Conservation (phyloP, 495 filamentous ascomycete species). For the Aspergillus wentii region DNA sequence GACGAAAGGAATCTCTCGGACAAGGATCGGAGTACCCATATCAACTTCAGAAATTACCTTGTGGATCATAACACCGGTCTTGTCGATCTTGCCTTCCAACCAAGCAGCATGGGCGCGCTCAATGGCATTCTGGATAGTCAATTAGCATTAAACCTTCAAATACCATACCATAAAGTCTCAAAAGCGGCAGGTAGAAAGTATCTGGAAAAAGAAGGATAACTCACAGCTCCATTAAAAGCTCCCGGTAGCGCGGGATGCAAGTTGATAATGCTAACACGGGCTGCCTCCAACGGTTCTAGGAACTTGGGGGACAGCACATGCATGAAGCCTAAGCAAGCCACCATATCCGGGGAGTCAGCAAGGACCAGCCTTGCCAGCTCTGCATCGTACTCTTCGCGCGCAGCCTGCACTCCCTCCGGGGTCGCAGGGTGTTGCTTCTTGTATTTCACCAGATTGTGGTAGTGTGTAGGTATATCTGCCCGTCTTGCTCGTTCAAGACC, state of each 20-base stretch:
- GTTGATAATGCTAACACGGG: slow-evolving; percentile 71
- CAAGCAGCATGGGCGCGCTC: slow-evolving; percentile 73
- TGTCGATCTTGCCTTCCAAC: slow-evolving; percentile 63
- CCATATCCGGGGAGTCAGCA: slow-evolving; percentile 61
- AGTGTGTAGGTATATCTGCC: slow-evolving; percentile 70
- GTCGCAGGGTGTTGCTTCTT: slow-evolving; percentile 46
- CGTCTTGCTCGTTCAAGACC: slow-evolving; percentile 68
- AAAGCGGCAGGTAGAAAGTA: no score
- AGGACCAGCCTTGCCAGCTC: slow-evolving; percentile 72
- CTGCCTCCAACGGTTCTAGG: slow-evolving; percentile 58
- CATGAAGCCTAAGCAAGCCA: slow-evolving; percentile 55
- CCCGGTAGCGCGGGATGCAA: slow-evolving; percentile 77
- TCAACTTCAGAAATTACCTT: slow-evolving; percentile 84
- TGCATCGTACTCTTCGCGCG: slow-evolving; percentile 69
- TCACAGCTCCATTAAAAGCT: slow-evolving; percentile 67
- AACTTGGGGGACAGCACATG: slow-evolving; percentile 58
- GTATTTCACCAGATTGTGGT: slow-evolving; percentile 80
- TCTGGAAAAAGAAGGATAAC: slow-evolving; percentile 12
- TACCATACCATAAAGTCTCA: no score
- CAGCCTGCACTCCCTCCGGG: slow-evolving; percentile 41
- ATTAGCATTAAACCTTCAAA: no score
- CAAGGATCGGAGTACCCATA: slow-evolving; percentile 69
- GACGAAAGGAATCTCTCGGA: slow-evolving; percentile 63
- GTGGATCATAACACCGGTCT: slow-evolving; percentile 92
- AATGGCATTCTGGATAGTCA: slow-evolving; percentile 56